These are phyloP conservation scores for Butyriboletus appendiculatus DNA, from an alignment of 1,284 basidiomycete species.

Conservation along the genomic window DNA sequence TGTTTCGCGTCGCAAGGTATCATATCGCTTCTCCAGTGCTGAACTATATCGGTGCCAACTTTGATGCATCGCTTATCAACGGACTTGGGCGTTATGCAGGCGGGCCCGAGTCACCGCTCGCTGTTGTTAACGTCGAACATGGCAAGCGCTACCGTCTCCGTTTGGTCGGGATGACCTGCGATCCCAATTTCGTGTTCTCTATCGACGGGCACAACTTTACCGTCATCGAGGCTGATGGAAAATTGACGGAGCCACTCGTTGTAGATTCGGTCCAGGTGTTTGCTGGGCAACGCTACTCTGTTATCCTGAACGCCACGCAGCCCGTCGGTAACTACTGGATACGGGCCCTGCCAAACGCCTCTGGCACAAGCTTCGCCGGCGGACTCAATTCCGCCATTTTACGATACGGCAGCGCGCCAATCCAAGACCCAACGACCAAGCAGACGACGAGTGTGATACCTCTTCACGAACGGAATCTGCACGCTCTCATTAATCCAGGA, in stretches of 20 bases:
- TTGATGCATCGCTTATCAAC: constrained; percentile 34
- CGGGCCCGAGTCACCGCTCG: constrained; percentile 25
- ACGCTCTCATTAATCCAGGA: constrained; percentile 36
- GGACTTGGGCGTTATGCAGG: constrained; percentile 33
- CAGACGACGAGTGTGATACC: constrained; percentile 25
- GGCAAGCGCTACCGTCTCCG: constrained; percentile 37
- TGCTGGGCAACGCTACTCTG: constrained; percentile 35
- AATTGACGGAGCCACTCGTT: constrained; percentile 28
- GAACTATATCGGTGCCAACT: constrained; percentile 13
- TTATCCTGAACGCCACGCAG: constrained; percentile 27
- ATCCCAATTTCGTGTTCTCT: constrained; percentile 32
- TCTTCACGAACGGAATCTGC: constrained; percentile 36
- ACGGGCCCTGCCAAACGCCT: constrained; percentile 20
- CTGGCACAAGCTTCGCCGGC: constrained; percentile 27
- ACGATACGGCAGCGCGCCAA: constrained; percentile 48
- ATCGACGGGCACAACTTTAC: constrained; percentile 39
- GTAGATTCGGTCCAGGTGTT: constrained; percentile 32
- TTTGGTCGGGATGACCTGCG: constrained; percentile 29
- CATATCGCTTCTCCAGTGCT: constrained; percentile 21
- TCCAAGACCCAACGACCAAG: constrained; percentile 41
- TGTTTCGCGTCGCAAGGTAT: constrained; percentile 21
- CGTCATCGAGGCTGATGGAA: constrained; percentile 39
- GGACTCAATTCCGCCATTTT: constrained; percentile 55
- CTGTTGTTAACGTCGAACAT: constrained; percentile 32
- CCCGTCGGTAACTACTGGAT: constrained; percentile 34